Evolutionary conservation across 1,284 basidiomycete species (phyloP).

Genomic region (Fomitopsis schrenkii): DNA sequence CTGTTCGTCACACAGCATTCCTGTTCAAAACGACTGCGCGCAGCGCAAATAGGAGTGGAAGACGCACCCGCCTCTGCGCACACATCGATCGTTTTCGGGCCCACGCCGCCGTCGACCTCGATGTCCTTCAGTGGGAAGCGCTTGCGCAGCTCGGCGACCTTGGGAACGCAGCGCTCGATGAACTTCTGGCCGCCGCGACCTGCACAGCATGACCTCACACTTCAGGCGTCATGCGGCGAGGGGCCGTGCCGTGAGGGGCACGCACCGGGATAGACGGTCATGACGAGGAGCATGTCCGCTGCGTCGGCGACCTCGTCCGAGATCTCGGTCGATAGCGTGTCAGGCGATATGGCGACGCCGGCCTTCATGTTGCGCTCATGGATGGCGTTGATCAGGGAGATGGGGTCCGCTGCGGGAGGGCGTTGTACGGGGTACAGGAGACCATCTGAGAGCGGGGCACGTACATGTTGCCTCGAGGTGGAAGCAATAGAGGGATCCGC

Average conservation of each 20-base stretch:
- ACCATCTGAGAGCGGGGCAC: constrained; percentile 24
- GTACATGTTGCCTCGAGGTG: constrained; percentile 93
- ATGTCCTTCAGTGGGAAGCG: constrained; percentile 94
- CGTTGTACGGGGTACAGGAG: background rate
- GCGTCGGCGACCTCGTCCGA: constrained; percentile 76
- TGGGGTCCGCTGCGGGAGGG: constrained; percentile 56
- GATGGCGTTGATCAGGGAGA: constrained; percentile 75
- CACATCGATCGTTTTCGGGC: constrained; percentile 83
- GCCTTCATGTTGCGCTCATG: constrained; percentile 81
- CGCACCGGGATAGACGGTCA: constrained; percentile 92
- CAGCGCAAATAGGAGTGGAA: background rate
- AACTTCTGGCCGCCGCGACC: constrained; percentile 97
- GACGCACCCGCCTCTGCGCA: constrained; percentile 87
- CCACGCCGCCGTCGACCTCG: constrained; percentile 96
- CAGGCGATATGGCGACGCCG: constrained; percentile 92
- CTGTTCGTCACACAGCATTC: constrained; percentile 34
- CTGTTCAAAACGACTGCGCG: background rate
- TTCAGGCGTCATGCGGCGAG: background rate
- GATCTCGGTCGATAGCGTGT: constrained; percentile 83
- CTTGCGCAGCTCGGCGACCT: constrained; percentile 87
- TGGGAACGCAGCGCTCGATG: constrained; percentile 88
- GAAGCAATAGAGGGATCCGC: constrained; percentile 95
- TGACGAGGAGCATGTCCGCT: constrained; percentile 94
- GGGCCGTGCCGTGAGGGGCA: background rate
- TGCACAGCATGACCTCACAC: constrained; percentile 23